These are phyloP conservation scores for Cutaneotrichosporon sp. DNA, from an alignment of 1,284 basidiomycete species.

Conservation along the genomic window DNA sequence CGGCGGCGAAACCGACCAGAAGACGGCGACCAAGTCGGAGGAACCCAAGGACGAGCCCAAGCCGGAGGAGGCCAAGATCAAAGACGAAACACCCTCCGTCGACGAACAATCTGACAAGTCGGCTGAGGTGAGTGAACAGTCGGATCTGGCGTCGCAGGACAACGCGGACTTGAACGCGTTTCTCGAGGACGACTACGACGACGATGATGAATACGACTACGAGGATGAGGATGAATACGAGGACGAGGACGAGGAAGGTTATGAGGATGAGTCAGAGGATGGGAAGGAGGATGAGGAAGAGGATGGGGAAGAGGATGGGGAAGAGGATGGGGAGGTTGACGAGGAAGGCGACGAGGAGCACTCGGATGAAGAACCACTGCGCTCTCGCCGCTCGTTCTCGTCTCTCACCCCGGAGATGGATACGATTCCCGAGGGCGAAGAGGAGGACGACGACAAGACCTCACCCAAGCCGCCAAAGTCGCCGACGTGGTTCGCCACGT, in stretches of 20 bases:
- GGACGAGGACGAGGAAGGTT: constrained; percentile 20
- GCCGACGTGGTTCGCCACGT: constrained; percentile 36
- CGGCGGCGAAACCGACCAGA: neutral
- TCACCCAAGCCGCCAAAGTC: constrained; percentile 22
- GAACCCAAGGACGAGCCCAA: neutral
- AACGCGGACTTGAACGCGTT: constrained; percentile 11
- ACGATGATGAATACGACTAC: constrained; percentile 19
- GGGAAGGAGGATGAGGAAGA: constrained; percentile 21
- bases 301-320: constrained; percentile 15
- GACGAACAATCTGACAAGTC: neutral
- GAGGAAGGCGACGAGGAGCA: constrained; percentile 24
- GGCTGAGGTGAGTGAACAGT: neutral
- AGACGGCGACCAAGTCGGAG: neutral
- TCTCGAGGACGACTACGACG: constrained; percentile 10
- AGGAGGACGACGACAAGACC: constrained; percentile 15
- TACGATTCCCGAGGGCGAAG: constrained; percentile 30
- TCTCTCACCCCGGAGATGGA: constrained; percentile 26
- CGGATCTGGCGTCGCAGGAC: neutral
- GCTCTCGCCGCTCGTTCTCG: constrained; percentile 16
- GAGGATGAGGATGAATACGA: constrained; percentile 16
- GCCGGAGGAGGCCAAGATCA: neutral
- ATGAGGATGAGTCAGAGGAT: constrained; percentile 22
- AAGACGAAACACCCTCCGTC: neutral
- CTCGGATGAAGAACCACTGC: constrained; percentile 8
- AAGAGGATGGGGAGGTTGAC: constrained; percentile 23